Evolutionary conservation across 2,329 filamentous ascomycete species (phyloP).

Genomic region (Apiospora rasikravindrae): DNA sequence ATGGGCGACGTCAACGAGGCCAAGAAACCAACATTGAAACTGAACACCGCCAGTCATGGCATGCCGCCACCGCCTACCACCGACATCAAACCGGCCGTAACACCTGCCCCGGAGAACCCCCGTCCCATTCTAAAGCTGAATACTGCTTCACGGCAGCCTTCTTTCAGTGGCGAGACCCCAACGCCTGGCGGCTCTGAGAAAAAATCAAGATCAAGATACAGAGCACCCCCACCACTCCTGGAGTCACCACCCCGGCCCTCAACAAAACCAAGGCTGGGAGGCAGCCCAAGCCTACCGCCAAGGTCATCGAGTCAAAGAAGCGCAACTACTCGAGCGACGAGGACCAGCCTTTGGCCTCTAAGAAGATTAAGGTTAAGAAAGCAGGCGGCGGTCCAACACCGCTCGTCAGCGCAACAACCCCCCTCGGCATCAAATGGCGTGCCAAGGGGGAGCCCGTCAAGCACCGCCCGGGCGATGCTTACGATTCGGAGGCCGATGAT

Average conservation of each 20-base stretch:
- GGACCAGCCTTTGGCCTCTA: slow-evolving; percentile 44
- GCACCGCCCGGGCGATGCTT: slow-evolving; percentile 82
- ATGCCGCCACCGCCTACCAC: slow-evolving; percentile 37
- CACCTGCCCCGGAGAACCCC: slow-evolving; percentile 33
- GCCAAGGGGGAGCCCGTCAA: slow-evolving; percentile 71
- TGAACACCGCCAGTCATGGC: slow-evolving; percentile 34
- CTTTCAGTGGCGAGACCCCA: slow-evolving; percentile 34
- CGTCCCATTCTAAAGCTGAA: slow-evolving; percentile 41
- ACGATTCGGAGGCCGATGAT: slow-evolving; percentile 95
- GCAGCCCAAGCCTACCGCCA: slow-evolving; percentile 63
- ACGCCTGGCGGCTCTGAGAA: slow-evolving; percentile 38
- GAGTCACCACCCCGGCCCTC: slow-evolving; percentile 31
- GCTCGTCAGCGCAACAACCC: slow-evolving; percentile 41
- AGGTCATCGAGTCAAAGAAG: slow-evolving; percentile 65
- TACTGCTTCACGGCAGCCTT: slow-evolving; percentile 34
- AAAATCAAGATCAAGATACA: slow-evolving; percentile 48
- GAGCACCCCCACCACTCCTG: slow-evolving; percentile 38
- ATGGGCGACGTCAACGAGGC: slow-evolving; percentile 28
- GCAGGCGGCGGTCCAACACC: slow-evolving; percentile 34
- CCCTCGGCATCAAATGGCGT: slow-evolving; percentile 59
- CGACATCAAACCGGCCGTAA: slow-evolving; percentile 21
- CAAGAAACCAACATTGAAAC: slow-evolving; percentile 36
- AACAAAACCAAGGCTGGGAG: slow-evolving; percentile 65
- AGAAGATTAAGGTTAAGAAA: slow-evolving; percentile 60
- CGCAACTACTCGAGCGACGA: slow-evolving; percentile 61